Evolutionary conservation across 1,139 yeast species (phyloP).

Genomic region (Sugiyamaella pinicola): DNA sequence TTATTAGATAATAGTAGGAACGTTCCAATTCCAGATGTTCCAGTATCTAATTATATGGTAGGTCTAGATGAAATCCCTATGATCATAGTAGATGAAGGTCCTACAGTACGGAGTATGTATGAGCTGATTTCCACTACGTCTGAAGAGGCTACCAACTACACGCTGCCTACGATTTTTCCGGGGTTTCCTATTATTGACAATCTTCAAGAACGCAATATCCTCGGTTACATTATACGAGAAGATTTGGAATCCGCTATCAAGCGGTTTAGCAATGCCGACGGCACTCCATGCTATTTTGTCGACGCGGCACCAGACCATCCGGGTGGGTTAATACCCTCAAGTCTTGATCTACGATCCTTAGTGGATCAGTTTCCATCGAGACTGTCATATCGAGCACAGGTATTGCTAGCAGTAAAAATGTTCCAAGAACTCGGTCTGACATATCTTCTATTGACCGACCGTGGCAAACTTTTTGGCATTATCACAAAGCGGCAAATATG

Average conservation of each 20-base stretch:
- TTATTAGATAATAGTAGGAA: constrained; percentile 44
- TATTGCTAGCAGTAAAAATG: constrained; percentile 53
- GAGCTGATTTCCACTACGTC: constrained; percentile 21
- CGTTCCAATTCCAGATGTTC: constrained; percentile 42
- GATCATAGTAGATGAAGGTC: constrained; percentile 26
- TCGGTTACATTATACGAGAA: constrained; percentile 48
- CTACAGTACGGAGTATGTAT: constrained; percentile 32
- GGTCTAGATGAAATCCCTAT: constrained; percentile 35
- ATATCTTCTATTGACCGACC: constrained; percentile 55
- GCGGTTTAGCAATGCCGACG: constrained; percentile 4
- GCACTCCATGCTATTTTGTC: constrained; percentile 30
- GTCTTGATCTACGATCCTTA: constrained; percentile 32
- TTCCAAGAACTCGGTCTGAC: constrained; percentile 58
- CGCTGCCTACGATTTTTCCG: constrained; percentile 29
- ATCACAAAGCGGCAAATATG: constrained; percentile 70
- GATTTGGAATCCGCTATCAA: constrained; percentile 42
- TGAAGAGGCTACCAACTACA: neutral
- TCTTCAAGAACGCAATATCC: constrained; percentile 35
- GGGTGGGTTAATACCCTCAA: constrained; percentile 10
- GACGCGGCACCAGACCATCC: constrained; percentile 19
- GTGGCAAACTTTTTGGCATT: constrained; percentile 50
- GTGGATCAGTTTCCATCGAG: constrained; percentile 41
- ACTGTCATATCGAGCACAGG: constrained; percentile 36
- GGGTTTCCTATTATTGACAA: constrained; percentile 49
- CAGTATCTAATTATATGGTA: constrained; percentile 41